Conservation (phyloP, 139 green algal genomes). For the Deuterostichococcus epilithicus region DNA sequence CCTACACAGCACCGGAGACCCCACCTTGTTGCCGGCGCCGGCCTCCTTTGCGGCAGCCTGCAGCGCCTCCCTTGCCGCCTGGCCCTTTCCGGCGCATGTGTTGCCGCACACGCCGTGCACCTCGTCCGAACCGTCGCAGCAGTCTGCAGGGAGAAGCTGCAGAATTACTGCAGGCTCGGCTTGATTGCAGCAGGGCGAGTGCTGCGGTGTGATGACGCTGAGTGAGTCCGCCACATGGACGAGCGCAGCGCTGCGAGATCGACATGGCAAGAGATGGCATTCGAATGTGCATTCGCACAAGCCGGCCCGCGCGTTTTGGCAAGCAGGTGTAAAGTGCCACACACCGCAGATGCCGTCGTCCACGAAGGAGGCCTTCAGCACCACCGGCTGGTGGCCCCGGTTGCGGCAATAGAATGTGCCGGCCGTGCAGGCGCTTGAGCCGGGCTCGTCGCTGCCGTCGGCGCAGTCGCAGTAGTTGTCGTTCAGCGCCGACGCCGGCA, state of each 20-base stretch:
- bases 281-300: no score
- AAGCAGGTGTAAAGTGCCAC: background rate
- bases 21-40: slow-evolving; percentile 18
- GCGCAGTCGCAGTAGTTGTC: slow-evolving; percentile 95
- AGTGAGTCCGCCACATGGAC: background rate
- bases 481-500: slow-evolving; percentile 69
- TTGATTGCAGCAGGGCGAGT: no score
- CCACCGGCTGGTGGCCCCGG: slow-evolving; percentile 51
- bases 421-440: slow-evolving; percentile 78
- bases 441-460: slow-evolving; percentile 93
- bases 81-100: slow-evolving; percentile 65
- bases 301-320: no score
- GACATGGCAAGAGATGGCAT: background rate
- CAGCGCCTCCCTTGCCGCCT: slow-evolving; percentile 40
- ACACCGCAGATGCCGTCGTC: slow-evolving; percentile 91
- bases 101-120: slow-evolving; percentile 64
- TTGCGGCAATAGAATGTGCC: slow-evolving; percentile 89
- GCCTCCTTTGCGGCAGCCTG: slow-evolving; percentile 18
- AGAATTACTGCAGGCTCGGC: no score
- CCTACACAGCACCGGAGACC: slow-evolving; percentile 2
- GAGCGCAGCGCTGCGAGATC: background rate
- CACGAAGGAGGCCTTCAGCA: slow-evolving; percentile 78
- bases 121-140: slow-evolving; percentile 91
- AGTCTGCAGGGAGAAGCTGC: slow-evolving; percentile 69
- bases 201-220: no score